Base-by-base conservation (phyloP, 371 early-diverging fungal genomes). In the Racocetra persica region DNA sequence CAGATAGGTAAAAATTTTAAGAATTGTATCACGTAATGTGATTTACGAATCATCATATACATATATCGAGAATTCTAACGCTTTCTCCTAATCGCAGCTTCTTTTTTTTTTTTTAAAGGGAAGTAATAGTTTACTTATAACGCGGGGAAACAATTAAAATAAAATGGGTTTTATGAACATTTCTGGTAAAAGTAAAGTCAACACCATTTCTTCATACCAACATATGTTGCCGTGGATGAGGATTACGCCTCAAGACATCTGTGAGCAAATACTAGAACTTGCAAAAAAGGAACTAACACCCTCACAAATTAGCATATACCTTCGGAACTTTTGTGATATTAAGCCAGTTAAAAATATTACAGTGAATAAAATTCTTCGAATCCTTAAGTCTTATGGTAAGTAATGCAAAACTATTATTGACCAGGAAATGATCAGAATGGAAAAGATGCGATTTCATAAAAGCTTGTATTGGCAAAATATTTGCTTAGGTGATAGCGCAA, bases 201-300 rank as follows among this genome's bases (percentile, higher is more conserved):
- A 94, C 86, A 96, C 98, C 85, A 98, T 99, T 88, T 93, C 97
- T 86, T 99, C 99, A 88, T 99, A 99, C 93, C 95, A 97, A 87
- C 98, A 99, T 88, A 92, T 97, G 83, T 94, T 98, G 82, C 95
- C 99, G 82, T 99, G 98, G 98, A 89, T 98, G 87, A 98, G 97
- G 92, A 94, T 95, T 88, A 91, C 96, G 80, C 89, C 96, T 79
- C 96, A 96, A 82, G 99, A 99, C 87, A 98, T 99, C 84, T 93
- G 96, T 90, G 96, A 98, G 82, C 94, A 95, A 87, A 99, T 99
- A 90, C 94, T 96, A 92, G 98, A 98, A 92, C 93, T 97, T 84
- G 99, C 99, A 88, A 99, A 98, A 94, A 99, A 99, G 96, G 99
- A 99, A 90, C 87, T 97, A 83, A 93, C 96, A 83, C 98, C 99